Percentiles rank a stretch among this genome's conserved stretches.
These are phyloP conservation scores for Warburgia ugandensis DNA, from an alignment of 164 flowering plant genomes.

Conservation along the genomic window DNA sequence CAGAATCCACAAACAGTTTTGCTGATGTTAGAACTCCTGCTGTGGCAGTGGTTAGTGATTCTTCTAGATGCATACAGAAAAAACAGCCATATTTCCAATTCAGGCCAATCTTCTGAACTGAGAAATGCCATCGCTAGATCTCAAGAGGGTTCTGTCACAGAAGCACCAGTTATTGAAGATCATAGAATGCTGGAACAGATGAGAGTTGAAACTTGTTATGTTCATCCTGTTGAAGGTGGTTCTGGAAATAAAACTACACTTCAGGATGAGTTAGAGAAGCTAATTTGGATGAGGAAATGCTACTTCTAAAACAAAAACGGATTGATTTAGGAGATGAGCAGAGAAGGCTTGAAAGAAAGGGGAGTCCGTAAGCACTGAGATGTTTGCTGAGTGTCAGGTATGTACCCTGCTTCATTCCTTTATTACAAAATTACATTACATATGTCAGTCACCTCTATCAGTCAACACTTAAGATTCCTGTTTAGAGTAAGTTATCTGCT, in stretches of 20 bases:
- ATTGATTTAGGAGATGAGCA: constrained; percentile 62
- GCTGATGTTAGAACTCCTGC: constrained; percentile 11
- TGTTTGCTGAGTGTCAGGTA: constrained; percentile 98
- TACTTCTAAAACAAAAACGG: constrained; percentile 40
- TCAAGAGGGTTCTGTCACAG: constrained; percentile 9
- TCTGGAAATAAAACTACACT: constrained; percentile 15
- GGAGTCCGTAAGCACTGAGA: constrained; percentile 85
- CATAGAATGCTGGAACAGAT: constrained; percentile 11
- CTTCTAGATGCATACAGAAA: constrained; percentile 14
- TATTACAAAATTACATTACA: background rate
- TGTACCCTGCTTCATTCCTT: constrained; percentile 5
- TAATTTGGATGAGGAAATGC: constrained; percentile 61
- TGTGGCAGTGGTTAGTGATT: background rate
- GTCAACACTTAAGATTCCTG: background rate
- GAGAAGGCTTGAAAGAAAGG: constrained; percentile 86
- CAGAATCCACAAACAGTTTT: constrained; percentile 3
- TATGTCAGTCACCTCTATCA: background rate
- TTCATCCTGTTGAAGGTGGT: constrained; percentile 11
- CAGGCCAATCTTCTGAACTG: constrained; percentile 8
- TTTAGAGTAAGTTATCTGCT: too few species aligned
- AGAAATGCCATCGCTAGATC: constrained; percentile 6
- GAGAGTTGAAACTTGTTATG: constrained; percentile 13
- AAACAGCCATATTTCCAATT: constrained; percentile 13
- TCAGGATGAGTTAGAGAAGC: constrained; percentile 26
- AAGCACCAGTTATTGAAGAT: constrained; percentile 9